phyloP scores from a whole-genome alignment of 805 yeast genomes.

The Saccharomycopsis babjevae region DNA sequence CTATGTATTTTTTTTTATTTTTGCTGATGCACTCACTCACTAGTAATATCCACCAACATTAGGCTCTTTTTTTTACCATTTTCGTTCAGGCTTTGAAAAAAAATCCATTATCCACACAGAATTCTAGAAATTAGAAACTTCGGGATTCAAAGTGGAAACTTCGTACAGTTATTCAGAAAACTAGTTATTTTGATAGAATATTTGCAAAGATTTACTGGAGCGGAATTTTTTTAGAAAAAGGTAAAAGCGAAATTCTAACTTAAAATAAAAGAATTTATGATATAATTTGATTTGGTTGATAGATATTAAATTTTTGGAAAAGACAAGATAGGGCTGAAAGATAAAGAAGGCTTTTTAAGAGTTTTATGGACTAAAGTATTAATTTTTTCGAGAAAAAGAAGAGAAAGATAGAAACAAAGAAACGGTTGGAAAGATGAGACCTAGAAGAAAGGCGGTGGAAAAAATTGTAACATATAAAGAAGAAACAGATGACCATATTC shows the following conservation, averaged over 20 bases:
- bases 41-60: not conserved
- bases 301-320: not conserved
- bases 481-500: conserved; percentile 1
- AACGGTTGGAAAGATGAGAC: conserved; percentile 6
- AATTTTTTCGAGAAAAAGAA: not conserved
- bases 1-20: not conserved
- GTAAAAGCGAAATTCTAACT: no score
- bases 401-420: not conserved
- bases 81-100: not conserved
- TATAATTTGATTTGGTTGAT: no score
- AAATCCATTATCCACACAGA: not conserved
- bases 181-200: no score
- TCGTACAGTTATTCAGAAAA: no score
- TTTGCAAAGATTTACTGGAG: no score
- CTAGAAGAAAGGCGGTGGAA: conserved; percentile 17
- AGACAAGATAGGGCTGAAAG: not conserved
- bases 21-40: not conserved
- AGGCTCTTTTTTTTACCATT: not conserved
- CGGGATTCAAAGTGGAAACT: no score
- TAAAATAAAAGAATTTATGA: no score
- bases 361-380: not conserved
- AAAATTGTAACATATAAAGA: conserved; percentile 15
- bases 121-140: not conserved
- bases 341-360: not conserved
- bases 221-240: no score